These are phyloP conservation scores for Fraxinus latifolia DNA, from an alignment of 305 asterid genomes.

Conservation along the genomic window DNA sequence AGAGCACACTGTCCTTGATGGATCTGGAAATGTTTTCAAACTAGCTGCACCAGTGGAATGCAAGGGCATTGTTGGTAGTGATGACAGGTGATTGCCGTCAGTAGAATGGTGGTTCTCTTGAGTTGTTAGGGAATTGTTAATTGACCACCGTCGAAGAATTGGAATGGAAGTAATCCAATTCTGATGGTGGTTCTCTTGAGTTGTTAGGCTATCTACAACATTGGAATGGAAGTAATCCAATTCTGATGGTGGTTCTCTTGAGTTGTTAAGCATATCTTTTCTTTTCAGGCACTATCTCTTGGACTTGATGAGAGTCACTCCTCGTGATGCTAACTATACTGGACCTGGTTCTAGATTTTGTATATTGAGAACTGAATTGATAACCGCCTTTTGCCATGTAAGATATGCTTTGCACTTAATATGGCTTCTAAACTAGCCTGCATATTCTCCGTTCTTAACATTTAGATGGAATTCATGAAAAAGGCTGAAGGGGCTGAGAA, in stretches of 20 bases:
- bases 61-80: slow-evolving; percentile 97
- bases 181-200: not conserved
- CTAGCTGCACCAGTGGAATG: slow-evolving; percentile 95
- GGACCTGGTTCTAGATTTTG: slow-evolving; percentile 83
- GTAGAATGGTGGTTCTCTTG: not conserved
- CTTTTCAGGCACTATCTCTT: slow-evolving; percentile 75
- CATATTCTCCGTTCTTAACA: slow-evolving; percentile 11
- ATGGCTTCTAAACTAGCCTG: slow-evolving; percentile 12
- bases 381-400: slow-evolving; percentile 77
- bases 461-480: slow-evolving; percentile 16
- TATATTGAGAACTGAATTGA: slow-evolving; percentile 86
- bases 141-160: not conserved
- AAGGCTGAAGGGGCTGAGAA: slow-evolving; percentile 68
- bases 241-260: not conserved
- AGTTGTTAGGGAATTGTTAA: not conserved
- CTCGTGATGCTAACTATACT: slow-evolving; percentile 87
- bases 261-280: not conserved
- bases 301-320: slow-evolving; percentile 97
- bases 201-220: not conserved
- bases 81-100: slow-evolving; percentile 61
- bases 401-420: slow-evolving; percentile 25
- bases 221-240: not conserved
- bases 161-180: not conserved
- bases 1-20: slow-evolving; percentile 79
- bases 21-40: slow-evolving; percentile 68